Conservation (phyloP, 768 basidiomycete species). For the Sutorius australiensis region DNA sequence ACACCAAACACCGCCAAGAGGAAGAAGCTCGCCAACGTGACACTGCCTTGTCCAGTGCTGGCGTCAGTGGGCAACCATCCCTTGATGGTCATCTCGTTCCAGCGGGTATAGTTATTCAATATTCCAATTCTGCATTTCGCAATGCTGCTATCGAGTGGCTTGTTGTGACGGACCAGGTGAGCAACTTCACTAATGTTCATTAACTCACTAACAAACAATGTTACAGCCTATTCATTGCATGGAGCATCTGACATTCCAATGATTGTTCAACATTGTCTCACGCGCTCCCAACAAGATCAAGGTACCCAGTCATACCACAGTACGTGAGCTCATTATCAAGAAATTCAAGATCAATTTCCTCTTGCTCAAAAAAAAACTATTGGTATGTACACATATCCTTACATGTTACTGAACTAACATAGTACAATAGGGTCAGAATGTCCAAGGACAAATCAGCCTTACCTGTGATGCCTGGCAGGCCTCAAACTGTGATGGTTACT, state of each 20-base stretch:
- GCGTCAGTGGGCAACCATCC: background rate
- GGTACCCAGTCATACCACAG: background rate
- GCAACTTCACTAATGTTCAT: background rate
- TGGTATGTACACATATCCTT: background rate
- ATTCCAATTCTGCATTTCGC: background rate
- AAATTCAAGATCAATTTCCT: slow-evolving; percentile 6
- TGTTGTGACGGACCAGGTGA: background rate
- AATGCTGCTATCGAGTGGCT: background rate
- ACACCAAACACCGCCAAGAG: background rate
- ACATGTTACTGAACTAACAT: background rate
- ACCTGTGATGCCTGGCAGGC: slow-evolving; percentile 24
- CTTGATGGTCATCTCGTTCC: background rate
- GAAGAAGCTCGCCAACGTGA: background rate
- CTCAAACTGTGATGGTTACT: slow-evolving; percentile 35
- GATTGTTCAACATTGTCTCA: background rate
- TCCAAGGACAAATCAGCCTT: too few relatives aligned
- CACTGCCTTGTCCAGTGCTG: background rate
- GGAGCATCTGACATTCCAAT: too few relatives aligned
- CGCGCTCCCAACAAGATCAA: slow-evolving; percentile 1
- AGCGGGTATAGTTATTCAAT: background rate
- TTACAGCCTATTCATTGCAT: too few relatives aligned
- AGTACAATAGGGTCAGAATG: too few relatives aligned
- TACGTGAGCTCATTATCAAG: background rate
- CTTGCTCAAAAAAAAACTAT: slow-evolving; percentile 1
- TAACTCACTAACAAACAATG: background rate